Conservation (phyloP, 495 filamentous ascomycete genomes). For the Penicillium soppii region DNA sequence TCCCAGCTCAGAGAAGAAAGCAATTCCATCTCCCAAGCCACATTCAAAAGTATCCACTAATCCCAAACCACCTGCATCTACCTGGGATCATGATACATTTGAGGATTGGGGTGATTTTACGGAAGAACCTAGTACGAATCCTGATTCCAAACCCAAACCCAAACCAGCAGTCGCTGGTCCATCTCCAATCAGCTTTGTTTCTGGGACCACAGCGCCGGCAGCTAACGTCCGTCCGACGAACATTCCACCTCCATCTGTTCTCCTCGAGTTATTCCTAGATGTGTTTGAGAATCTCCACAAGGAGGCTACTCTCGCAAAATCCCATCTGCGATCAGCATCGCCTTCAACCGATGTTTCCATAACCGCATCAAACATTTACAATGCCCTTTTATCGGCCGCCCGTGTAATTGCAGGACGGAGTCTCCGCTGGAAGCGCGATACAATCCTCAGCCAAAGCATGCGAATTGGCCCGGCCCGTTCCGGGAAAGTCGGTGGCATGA, state of each 20-base stretch:
- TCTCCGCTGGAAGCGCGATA: slow-evolving; percentile 86
- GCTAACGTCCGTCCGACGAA: slow-evolving; percentile 69
- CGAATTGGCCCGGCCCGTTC: slow-evolving; percentile 71
- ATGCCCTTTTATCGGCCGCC: slow-evolving; percentile 63
- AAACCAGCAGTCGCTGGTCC: slow-evolving; percentile 1
- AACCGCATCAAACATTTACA: slow-evolving; percentile 43
- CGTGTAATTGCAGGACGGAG: slow-evolving; percentile 84
- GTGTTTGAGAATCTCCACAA: slow-evolving; percentile 54
- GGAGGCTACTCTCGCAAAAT: slow-evolving; percentile 30
- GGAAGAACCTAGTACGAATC: slow-evolving; percentile 28
- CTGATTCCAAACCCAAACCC: slow-evolving; percentile 7
- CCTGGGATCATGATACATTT: slow-evolving; percentile 59
- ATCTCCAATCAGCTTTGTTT: slow-evolving; percentile 14
- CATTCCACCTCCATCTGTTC: slow-evolving; percentile 80
- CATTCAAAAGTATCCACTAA: slow-evolving; percentile 15
- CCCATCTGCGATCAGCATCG: slow-evolving; percentile 2
- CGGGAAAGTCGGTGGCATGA: slow-evolving; percentile 76
- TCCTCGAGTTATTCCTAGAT: slow-evolving; percentile 72
- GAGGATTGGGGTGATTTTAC: slow-evolving; percentile 45
- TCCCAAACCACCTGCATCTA: slow-evolving; percentile 30
- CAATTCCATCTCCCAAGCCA: not conserved
- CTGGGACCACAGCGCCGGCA: slow-evolving; percentile 7
- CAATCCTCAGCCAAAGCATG: slow-evolving; percentile 82
- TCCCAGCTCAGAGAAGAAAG: not conserved
- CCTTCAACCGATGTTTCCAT: not conserved